Conservation (phyloP, 75 land plant species). For the Gnetum montanum region DNA sequence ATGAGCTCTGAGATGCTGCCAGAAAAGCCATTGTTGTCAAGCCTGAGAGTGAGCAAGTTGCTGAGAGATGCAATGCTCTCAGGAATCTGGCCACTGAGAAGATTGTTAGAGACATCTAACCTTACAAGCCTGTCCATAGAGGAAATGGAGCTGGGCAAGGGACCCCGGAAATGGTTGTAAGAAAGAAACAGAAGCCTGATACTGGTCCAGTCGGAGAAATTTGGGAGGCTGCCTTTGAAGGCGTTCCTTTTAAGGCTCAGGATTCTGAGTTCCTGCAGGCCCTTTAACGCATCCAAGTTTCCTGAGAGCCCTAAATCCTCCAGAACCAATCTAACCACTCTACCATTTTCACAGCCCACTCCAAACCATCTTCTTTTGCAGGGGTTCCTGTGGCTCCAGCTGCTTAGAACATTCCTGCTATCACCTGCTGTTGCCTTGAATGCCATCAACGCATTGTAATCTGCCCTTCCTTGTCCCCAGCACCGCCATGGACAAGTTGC, state of each 20-base stretch:
- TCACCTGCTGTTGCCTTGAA: conserved; percentile 4
- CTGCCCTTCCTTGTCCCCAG: background rate
- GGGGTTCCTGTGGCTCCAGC: conserved; percentile 4
- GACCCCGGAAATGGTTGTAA: conserved; percentile 21
- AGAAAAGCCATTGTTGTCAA: conserved; percentile 9
- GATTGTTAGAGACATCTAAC: conserved; percentile 26
- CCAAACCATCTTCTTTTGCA: conserved; percentile 32
- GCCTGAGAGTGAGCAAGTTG: conserved; percentile 10
- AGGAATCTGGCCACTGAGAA: conserved; percentile 23
- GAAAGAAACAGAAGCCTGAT: conserved; percentile 23
- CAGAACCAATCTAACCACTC: conserved; percentile 28
- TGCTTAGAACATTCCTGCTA: background rate
- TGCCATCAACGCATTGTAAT: conserved; percentile 5
- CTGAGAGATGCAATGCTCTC: conserved; percentile 1
- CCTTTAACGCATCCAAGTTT: conserved; percentile 17
- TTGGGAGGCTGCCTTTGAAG: conserved; percentile 6
- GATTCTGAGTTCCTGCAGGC: conserved; percentile 33
- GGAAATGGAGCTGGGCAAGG: conserved; percentile 12
- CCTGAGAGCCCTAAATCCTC: conserved; percentile 23
- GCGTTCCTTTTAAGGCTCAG: conserved; percentile 17
- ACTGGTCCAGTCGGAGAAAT: conserved; percentile 4
- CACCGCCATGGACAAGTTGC: no score
- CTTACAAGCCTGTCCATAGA: conserved; percentile 9
- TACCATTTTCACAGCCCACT: conserved; percentile 28
- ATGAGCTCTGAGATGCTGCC: conserved; percentile 13